These are phyloP conservation scores for Candida smagusa DNA, from an alignment of 1,139 yeast genomes.

Conservation along the genomic window DNA sequence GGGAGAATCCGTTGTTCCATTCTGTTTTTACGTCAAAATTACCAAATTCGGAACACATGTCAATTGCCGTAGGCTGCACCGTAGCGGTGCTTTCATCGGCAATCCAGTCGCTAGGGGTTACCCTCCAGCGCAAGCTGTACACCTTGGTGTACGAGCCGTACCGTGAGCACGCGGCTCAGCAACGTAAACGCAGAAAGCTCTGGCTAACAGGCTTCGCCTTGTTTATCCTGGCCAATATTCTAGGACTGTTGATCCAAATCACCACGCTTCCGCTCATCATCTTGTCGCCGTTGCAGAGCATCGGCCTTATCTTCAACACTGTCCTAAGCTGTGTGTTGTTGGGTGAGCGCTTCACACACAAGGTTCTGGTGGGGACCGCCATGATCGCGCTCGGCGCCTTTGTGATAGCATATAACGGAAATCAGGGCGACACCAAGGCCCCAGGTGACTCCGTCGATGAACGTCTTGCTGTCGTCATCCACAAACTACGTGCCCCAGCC, in stretches of 20 bases:
- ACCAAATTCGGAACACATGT: neutral
- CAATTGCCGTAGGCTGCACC: constrained; percentile 55
- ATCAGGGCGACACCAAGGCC: constrained; percentile 14
- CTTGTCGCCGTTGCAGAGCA: constrained; percentile 80
- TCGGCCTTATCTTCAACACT: constrained; percentile 83
- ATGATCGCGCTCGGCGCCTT: constrained; percentile 74
- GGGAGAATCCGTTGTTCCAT: constrained; percentile 17
- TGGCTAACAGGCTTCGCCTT: constrained; percentile 76
- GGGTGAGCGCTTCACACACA: constrained; percentile 61
- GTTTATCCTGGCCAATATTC: constrained; percentile 69
- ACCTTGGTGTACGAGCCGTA: constrained; percentile 3
- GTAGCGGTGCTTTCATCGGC: constrained; percentile 81
- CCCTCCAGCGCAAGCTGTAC: constrained; percentile 81
- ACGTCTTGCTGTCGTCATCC: constrained; percentile 25
- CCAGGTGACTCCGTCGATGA: constrained; percentile 24
- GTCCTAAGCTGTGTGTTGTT: constrained; percentile 63
- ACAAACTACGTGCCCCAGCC: constrained; percentile 22
- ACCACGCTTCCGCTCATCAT: constrained; percentile 80
- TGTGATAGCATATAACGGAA: constrained; percentile 74
- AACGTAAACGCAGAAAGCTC: constrained; percentile 46
- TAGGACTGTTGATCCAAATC: constrained; percentile 82
- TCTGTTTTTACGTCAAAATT: neutral
- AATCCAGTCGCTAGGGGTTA: constrained; percentile 77
- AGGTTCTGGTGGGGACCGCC: constrained; percentile 61
- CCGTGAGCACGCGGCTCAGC: constrained; percentile 33